phyloP scores from a whole-genome alignment of 2,329 filamentous ascomycete species.

The Cercospora sp. region DNA sequence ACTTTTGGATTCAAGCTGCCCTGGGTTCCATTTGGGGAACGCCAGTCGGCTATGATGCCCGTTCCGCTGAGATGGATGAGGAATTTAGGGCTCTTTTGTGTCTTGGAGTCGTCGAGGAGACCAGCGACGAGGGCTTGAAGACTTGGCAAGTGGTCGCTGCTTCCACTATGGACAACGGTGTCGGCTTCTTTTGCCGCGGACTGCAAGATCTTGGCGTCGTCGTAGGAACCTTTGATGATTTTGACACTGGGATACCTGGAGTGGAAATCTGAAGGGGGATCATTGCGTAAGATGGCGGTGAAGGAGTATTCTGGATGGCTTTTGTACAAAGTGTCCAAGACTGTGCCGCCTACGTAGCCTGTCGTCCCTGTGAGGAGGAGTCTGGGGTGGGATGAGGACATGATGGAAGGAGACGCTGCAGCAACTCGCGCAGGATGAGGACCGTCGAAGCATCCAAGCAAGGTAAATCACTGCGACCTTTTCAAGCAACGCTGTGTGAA shows the following conservation, averaged over 20 bases:
- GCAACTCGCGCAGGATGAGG: too few relatives aligned
- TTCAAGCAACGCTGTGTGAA: not conserved
- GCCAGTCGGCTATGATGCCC: not conserved
- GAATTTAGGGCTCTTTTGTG: not conserved
- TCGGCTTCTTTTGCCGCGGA: not conserved
- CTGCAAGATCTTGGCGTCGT: not conserved
- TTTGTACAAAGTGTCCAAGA: not conserved
- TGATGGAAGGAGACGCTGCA: not conserved
- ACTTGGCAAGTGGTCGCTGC: not conserved
- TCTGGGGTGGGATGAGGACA: not conserved
- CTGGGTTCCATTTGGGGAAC: not conserved
- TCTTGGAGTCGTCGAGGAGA: not conserved
- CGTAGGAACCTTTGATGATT: not conserved
- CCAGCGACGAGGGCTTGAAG: not conserved
- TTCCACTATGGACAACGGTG: not conserved
- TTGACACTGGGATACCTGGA: not conserved
- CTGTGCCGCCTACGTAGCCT: not conserved
- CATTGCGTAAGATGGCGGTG: not conserved
- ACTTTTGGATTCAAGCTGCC: not conserved
- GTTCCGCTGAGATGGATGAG: not conserved
- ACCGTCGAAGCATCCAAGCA: not conserved
- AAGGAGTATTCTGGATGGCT: not conserved
- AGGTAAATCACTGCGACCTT: not conserved
- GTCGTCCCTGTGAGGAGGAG: not conserved
- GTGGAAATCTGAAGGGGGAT: not conserved